These are phyloP conservation scores for Mycogone perniciosa DNA, from an alignment of 2,329 filamentous ascomycete genomes.

Conservation along the genomic window DNA sequence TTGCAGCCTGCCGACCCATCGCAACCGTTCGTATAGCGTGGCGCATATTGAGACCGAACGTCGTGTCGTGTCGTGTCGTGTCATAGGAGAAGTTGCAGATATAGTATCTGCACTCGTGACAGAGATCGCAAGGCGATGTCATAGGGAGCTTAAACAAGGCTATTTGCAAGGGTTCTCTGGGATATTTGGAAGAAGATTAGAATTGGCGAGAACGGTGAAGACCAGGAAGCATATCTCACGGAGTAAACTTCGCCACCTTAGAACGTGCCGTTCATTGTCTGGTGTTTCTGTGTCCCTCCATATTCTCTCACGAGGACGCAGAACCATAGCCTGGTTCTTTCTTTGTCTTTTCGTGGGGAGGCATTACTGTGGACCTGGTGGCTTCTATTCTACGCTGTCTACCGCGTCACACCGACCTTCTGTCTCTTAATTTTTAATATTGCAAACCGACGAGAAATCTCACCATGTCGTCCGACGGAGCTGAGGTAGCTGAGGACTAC, in stretches of 20 bases:
- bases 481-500: conserved; percentile 93
- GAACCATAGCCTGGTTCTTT: conserved; percentile 1
- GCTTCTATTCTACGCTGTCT: neutral
- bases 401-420: neutral
- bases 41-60: neutral
- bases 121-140: conserved; percentile 12
- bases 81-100: conserved; percentile 7
- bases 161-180: conserved; percentile 19
- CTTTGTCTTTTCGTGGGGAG: neutral
- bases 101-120: conserved; percentile 10
- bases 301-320: neutral
- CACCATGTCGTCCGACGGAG: conserved; percentile 51
- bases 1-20: neutral
- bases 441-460: conserved; percentile 8
- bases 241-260: conserved; percentile 25
- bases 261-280: conserved; percentile 19
- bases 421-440: conserved; percentile 1
- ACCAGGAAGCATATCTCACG: conserved; percentile 20
- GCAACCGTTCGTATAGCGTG: neutral
- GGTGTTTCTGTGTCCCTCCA: conserved; percentile 9
- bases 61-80: neutral
- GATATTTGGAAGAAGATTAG: conserved; percentile 21
- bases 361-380: neutral
- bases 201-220: conserved; percentile 17
- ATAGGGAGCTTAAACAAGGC: conserved; percentile 17